A percentile compares a stretch with the other conserved stretches of the same genome.
phyloP scores from a whole-genome alignment of 306 rosid genomes.

The Macrotyloma uniflorum region DNA sequence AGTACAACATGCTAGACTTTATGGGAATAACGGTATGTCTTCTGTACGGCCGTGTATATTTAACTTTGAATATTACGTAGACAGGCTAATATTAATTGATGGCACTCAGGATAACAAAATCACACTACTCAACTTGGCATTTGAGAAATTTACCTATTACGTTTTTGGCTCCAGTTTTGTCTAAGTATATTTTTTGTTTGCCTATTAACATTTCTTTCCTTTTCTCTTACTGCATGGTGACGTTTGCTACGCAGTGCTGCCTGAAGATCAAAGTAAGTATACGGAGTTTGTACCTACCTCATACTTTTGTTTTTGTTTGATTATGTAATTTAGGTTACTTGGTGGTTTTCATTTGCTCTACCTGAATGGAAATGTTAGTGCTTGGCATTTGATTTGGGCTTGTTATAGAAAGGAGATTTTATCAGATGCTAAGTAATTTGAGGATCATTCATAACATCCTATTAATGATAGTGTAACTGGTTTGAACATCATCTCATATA shows the following conservation, averaged over 20 bases:
- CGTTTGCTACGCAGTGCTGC: constrained; percentile 63
- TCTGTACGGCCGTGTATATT: neutral
- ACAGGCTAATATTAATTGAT: constrained; percentile 5
- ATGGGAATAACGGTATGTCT: constrained; percentile 80
- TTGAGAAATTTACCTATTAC: neutral
- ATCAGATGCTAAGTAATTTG: neutral
- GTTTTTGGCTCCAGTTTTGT: constrained; percentile 5
- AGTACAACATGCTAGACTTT: constrained; percentile 65
- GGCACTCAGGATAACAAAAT: constrained; percentile 21
- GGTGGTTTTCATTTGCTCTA: neutral
- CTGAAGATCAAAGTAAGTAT: constrained; percentile 86
- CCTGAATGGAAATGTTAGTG: constrained; percentile 15
- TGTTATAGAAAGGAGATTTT: constrained; percentile 19
- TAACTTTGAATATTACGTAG: neutral
- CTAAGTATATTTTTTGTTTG: constrained; percentile 18
- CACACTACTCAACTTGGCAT: constrained; percentile 16
- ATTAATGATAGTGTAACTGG: constrained; percentile 8
- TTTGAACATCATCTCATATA: constrained; percentile 15
- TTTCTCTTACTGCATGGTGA: constrained; percentile 57
- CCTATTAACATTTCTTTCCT: constrained; percentile 38
- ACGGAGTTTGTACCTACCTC: constrained; percentile 22
- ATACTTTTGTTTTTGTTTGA: constrained; percentile 6
- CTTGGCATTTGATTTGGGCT: constrained; percentile 25
- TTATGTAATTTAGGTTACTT: constrained; percentile 17
- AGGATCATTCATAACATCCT: neutral